These are phyloP conservation scores for Parascedosporium putredinis DNA, from an alignment of 2,329 filamentous ascomycete species.

Conservation along the genomic window DNA sequence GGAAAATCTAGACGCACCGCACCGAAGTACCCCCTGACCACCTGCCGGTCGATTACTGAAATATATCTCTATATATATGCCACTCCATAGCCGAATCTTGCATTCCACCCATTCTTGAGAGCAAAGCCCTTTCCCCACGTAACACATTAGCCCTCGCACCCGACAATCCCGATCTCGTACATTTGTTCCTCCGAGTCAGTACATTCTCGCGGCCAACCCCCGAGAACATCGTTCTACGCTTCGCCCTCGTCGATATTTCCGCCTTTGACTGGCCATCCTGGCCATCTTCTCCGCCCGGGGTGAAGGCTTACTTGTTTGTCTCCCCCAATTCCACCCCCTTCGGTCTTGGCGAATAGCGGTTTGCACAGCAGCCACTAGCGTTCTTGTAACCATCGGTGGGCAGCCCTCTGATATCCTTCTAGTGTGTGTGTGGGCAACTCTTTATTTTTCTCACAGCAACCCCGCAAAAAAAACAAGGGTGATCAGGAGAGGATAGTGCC, in stretches of 20 bases:
- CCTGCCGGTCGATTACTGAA: neutral
- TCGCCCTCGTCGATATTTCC: neutral
- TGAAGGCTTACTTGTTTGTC: too few relatives aligned
- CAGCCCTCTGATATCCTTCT: too few relatives aligned
- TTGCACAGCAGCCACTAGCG: too few relatives aligned
- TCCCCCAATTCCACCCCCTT: too few relatives aligned
- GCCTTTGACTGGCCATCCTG: neutral
- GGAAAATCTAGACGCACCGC: neutral
- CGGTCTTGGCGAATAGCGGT: too few relatives aligned
- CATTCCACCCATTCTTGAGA: conserved; percentile 3
- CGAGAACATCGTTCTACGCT: neutral
- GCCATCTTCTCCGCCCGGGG: neutral
- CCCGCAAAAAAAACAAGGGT: neutral
- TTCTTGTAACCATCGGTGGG: too few relatives aligned
- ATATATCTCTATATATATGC: conserved; percentile 2
- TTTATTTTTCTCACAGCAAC: neutral
- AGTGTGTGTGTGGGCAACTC: too few relatives aligned
- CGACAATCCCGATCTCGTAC: neutral
- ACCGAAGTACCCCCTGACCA: neutral
- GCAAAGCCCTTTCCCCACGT: neutral
- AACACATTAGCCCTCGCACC: neutral
- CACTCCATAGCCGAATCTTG: neutral
- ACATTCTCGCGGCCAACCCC: neutral
- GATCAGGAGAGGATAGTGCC: too few relatives aligned
- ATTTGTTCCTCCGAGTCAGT: neutral